phyloP scores from a whole-genome alignment of 257 asterid species.

The Scutellaria minor region DNA sequence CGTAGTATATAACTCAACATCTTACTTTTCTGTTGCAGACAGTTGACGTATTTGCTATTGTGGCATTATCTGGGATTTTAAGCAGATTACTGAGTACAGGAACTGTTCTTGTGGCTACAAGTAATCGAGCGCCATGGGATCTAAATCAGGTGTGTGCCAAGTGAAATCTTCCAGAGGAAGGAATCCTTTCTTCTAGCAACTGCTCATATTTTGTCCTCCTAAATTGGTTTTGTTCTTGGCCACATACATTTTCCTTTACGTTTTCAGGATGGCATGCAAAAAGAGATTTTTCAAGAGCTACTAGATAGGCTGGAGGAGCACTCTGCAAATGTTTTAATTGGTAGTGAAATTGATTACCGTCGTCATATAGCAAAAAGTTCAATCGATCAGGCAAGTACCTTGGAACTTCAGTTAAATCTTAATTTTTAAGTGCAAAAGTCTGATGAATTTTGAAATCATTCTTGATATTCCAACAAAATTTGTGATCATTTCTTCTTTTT shows the following conservation, averaged over 20 bases:
- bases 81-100: slow-evolving; percentile 95
- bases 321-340: slow-evolving; percentile 71
- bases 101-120: slow-evolving; percentile 94
- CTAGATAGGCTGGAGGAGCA: slow-evolving; percentile 71
- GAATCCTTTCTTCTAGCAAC: slow-evolving; percentile 3
- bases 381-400: slow-evolving; percentile 69
- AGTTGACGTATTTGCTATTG: slow-evolving; percentile 94
- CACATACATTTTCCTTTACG: neutral
- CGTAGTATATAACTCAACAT: slow-evolving; percentile 21
- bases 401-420: slow-evolving; percentile 2
- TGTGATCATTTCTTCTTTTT: neutral
- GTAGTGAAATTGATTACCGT: slow-evolving; percentile 95
- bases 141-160: slow-evolving; percentile 71
- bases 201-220: slow-evolving; percentile 2
- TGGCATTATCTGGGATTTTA: slow-evolving; percentile 94
- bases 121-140: slow-evolving; percentile 95
- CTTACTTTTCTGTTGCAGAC: slow-evolving; percentile 61
- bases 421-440: slow-evolving; percentile 16
- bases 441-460: neutral
- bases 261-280: slow-evolving; percentile 97
- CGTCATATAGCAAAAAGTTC: slow-evolving; percentile 76
- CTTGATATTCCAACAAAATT: neutral
- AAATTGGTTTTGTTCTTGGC: slow-evolving; percentile 25
- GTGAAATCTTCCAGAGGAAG: slow-evolving; percentile 28
- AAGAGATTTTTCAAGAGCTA: slow-evolving; percentile 80